Evolutionary conservation across 2,329 filamentous ascomycete genomes (phyloP), one percentile per base, ranked within the genome.

Genomic region (Xylariaceae sp.): DNA sequence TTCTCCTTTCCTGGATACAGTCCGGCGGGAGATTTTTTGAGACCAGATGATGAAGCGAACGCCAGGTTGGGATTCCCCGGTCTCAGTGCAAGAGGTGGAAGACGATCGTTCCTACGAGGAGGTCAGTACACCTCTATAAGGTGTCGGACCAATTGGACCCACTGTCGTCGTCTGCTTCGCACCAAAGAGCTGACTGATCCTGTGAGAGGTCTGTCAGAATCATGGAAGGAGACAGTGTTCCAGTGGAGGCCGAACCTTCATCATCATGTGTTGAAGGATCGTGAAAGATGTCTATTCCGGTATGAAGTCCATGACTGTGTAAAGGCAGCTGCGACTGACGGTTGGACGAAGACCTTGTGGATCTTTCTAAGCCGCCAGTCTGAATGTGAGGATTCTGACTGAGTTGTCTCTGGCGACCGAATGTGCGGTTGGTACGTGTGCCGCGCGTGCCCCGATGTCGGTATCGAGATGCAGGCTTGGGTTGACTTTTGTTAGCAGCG

Each of bases 61-160:
- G 53, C 53, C 24, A 67, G 48, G 43, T 64, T 69, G 13, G 67
- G 61, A 37, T 68, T 65, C 9, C 66, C 59, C 26, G 58, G 54
- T 44, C 57, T 52, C 17, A 66, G 51, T 31, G 63, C 63, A 15
- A 71, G 55, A 4, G 60, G 55, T 16, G 65, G 64, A 26, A 69
- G 51, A 15, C 53, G 58, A 16, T 64, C 56, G 57, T 61, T 44
- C 56, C 49, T 50, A 60, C 57, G 42, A 61, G 64, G 43, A 39
- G 41, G 43, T 50, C 44, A 48, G 48, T 49, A 39, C 43, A 34
- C 43, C 37, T 31, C 29, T 26, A 26, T 38, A 43, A 38, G 34
- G 24, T 37, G 44, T 51, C 46, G 34, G 34, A 39, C 37, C 28
- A 51, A 17, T 36, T 38, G 13, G 34, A 55, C 52, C 54, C 49